These are phyloP conservation scores for Stygiomarasmius scandens DNA, from an alignment of 1,284 basidiomycete genomes.

Conservation along the genomic window DNA sequence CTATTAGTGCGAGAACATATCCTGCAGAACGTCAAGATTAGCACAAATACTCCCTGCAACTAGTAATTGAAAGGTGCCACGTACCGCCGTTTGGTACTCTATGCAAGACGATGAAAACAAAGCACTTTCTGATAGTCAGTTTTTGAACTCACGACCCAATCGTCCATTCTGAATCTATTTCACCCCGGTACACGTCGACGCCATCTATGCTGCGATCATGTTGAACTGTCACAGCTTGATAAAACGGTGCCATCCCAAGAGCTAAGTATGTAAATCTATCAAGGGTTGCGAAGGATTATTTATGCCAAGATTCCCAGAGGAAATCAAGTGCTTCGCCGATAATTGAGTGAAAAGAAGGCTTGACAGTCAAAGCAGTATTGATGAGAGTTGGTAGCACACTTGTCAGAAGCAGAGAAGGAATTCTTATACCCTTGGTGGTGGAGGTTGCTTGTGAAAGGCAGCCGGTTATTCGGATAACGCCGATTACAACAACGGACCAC, in stretches of 20 bases:
- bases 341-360: too few relatives aligned
- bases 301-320: too few relatives aligned
- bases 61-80: conserved; percentile 11
- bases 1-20: conserved; percentile 55
- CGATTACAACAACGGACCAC: too few relatives aligned
- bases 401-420: too few relatives aligned
- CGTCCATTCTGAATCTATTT: conserved; percentile 47
- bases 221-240: background rate
- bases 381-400: too few relatives aligned
- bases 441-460: too few relatives aligned
- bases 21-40: conserved; percentile 36
- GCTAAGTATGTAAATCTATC: too few relatives aligned
- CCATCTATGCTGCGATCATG: background rate
- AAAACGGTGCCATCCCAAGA: background rate
- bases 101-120: conserved; percentile 6
- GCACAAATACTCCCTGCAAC: background rate
- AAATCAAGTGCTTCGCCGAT: too few relatives aligned
- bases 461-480: too few relatives aligned
- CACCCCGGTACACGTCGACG: conserved; percentile 36
- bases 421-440: too few relatives aligned
- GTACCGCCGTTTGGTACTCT: conserved; percentile 61
- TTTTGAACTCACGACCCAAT: conserved; percentile 40
- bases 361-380: too few relatives aligned
- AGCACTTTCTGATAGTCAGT: background rate
- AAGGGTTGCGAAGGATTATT: too few relatives aligned